Base-by-base conservation (phyloP, 345 rosid species). In the Brassica rapa region DNA sequence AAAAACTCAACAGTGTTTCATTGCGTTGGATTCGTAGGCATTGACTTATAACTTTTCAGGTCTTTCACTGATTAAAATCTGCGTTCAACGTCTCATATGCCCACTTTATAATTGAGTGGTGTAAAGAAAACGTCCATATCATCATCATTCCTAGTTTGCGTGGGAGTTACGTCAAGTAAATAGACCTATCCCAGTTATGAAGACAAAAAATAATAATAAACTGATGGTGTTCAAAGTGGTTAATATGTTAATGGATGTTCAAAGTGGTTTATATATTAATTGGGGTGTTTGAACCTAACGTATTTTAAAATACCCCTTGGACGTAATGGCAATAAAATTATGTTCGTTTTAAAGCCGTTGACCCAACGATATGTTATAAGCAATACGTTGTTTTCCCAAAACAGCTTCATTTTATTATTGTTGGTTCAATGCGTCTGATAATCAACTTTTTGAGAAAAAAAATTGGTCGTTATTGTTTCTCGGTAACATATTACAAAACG, bases 81-180 rank as follows among this genome's bases (percentile, higher is more conserved):
- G 43, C 72, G 39, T 37, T 57, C 11, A 59, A 78, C 29, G 65
- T 70, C 71, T 25, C 43, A 53, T 32, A 53, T 62, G 5, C 49
- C 56, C 53, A 65, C 72, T 78, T 78, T 41, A 25, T 19, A 30
- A 63, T 3, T 24, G 35, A 71, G 72, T 77, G 81, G 66, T 55
- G 14, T 71, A 1, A 15, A 24, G 12, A 24, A n/a, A 24, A 59
- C 29, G 30, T 62, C 6, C 14, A 7, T 46, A 14, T 46, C 1
- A 7, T 51, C 64, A 35, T 35, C 24, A 49, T 14, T 4, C 43
- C 60, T 30, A 7, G 4, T 30, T 16, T 66, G 32, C 55, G 53
- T 21, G 29, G 30, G 29, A 43, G 14, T 60, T 55, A 9, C 4
- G 11, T 16, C 16, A 70, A 10, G 10, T 32, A 35, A 35, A 70